Conservation (phyloP, 2,329 filamentous ascomycete species). For the Simplicillium aogashimaense region DNA sequence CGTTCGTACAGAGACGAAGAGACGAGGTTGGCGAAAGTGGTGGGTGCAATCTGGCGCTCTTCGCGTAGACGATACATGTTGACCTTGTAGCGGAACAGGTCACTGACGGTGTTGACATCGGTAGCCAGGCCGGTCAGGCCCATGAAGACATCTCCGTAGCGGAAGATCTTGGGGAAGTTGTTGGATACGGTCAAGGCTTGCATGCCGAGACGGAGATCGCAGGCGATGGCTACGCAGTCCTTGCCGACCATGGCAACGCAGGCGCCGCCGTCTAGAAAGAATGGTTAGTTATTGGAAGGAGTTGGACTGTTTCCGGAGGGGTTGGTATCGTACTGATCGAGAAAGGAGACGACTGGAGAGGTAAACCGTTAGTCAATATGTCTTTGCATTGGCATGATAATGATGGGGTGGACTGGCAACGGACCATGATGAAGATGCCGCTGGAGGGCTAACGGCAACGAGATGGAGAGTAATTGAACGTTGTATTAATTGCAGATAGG, state of each 20-base stretch:
- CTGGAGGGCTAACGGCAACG: no score
- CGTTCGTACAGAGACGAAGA: constrained; percentile 85
- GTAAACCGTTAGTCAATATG: constrained; percentile 18
- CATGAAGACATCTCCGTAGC: constrained; percentile 90
- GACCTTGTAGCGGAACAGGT: constrained; percentile 98
- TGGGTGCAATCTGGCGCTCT: constrained; percentile 89
- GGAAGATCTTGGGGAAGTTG: constrained; percentile 99
- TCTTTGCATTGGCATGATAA: neutral
- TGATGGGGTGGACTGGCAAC: constrained; percentile 2
- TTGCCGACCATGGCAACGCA: constrained; percentile 99
- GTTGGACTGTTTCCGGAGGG: no score
- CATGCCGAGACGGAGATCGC: constrained; percentile 93
- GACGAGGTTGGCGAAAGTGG: constrained; percentile 95
- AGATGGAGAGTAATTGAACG: no score
- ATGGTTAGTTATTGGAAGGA: constrained; percentile 7
- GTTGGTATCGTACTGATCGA: constrained; percentile 68
- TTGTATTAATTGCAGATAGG: no score
- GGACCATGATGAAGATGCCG: constrained; percentile 17
- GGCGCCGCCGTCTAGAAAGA: constrained; percentile 65
- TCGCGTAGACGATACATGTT: constrained; percentile 99
- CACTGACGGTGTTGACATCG: constrained; percentile 86
- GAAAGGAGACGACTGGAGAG: constrained; percentile 72
- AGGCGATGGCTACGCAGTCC: constrained; percentile 98
- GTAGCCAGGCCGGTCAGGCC: constrained; percentile 94
- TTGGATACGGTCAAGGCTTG: constrained; percentile 96